Evolutionary conservation across 164 flowering plant species (phyloP).

Genomic region (Aristolochia californica): DNA sequence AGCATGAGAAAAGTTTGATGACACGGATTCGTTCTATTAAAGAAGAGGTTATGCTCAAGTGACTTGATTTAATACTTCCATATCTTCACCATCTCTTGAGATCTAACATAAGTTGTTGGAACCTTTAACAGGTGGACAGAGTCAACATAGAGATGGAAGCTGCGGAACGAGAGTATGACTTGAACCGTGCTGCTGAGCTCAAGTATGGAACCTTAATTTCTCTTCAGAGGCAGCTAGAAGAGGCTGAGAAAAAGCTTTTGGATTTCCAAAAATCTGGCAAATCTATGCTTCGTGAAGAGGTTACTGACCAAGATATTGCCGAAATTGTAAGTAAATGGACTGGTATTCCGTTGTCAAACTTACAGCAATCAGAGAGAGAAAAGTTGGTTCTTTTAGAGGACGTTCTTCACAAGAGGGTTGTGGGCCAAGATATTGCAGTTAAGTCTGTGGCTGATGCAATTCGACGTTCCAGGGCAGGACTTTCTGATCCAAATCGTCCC

Average conservation of each 20-base stretch:
- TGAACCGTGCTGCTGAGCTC: conserved; percentile 91
- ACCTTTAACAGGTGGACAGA: conserved; percentile 60
- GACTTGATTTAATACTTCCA: neutral
- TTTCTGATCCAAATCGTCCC: conserved; percentile 84
- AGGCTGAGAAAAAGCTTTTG: conserved; percentile 70
- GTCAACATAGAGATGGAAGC: conserved; percentile 94
- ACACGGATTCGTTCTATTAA: conserved; percentile 63
- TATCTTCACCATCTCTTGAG: neutral
- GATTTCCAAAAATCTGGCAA: conserved; percentile 62
- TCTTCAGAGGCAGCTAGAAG: conserved; percentile 76
- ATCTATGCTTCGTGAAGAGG: conserved; percentile 82
- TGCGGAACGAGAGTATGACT: conserved; percentile 85
- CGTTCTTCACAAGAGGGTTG: conserved; percentile 72
- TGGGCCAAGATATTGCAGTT: conserved; percentile 90
- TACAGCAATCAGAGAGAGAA: conserved; percentile 87
- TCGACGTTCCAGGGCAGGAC: conserved; percentile 83
- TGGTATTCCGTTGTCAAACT: conserved; percentile 82
- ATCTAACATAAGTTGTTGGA: neutral
- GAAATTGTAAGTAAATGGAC: conserved; percentile 97
- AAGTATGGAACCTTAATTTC: conserved; percentile 79
- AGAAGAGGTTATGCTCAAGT: conserved; percentile 59
- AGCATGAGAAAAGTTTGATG: conserved; percentile 68
- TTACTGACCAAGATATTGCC: conserved; percentile 80
- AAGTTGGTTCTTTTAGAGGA: conserved; percentile 62
- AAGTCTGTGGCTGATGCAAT: conserved; percentile 96